Base-by-base conservation (phyloP, 169 alveolate genomes). In the Cryptosporidium xiaoi region DNA sequence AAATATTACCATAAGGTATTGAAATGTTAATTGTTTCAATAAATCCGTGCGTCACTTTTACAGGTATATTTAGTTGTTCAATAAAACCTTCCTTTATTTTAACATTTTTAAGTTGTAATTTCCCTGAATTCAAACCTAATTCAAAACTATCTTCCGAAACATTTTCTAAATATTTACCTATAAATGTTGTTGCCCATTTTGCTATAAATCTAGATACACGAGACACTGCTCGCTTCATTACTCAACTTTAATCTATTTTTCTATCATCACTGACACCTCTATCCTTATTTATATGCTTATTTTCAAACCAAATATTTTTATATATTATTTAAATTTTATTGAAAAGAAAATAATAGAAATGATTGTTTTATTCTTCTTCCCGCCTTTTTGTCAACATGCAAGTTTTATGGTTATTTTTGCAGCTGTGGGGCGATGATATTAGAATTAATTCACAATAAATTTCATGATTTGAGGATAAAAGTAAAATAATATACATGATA, bases 151-250 rank as follows among this genome's bases (percentile, higher is more conserved):
- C 87, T 51, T 77, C 87, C 44, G 87, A 77, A 6, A 77, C 87
- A 77, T 77, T 77, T 53, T 77, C 87, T 48, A 77, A 77, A 50
- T 77, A 77, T 64, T 77, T 77, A 40, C 87, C 87, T 24, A 77
- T 77, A 60, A 77, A 77, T 60, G 87, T 34, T 15, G 87, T 77
- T n/a, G 87, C 87, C 87, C 87, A 77, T 34, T 77, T 77, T 29
- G 87, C 65, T 40, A 77, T 71, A 40, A 77, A 77, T 13, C 87
- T 66, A 40, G 87, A 53, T 60, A 77, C 87, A 5, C 87, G 69
- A 77, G 87, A 77, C 69, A n/a, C 87, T 58, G 87, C 87, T 62
- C 87, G 69, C 87, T 56, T 77, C 87, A 77, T 77, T 20, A 51
- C 69, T 60, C 4, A 44, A 24, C 48, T 40, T 40, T 40, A 40